Conservation (phyloP, 2,329 filamentous ascomycete species). For the Trichoderma harzianum region DNA sequence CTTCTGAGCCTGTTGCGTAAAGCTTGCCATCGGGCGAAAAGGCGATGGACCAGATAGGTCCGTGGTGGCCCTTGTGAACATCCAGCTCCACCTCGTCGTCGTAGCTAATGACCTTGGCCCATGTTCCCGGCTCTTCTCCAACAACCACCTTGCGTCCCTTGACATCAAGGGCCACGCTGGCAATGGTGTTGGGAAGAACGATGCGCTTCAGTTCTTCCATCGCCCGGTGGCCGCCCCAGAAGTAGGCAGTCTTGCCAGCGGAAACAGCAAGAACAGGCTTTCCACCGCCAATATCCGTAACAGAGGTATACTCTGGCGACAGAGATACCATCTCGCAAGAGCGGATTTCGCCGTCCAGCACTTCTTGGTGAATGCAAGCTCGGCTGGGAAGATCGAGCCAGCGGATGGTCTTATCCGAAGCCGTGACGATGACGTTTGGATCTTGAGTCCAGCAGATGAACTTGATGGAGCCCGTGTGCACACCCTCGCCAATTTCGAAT, state of each 20-base stretch:
- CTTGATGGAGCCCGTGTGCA: conserved; percentile 87
- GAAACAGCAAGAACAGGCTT: conserved; percentile 78
- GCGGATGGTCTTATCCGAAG: conserved; percentile 84
- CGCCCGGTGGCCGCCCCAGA: conserved; percentile 75
- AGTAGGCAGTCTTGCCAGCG: conserved; percentile 90
- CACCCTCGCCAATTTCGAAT: conserved; percentile 83
- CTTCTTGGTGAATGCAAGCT: conserved; percentile 70
- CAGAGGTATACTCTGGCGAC: conserved; percentile 54
- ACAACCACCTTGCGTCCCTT: conserved; percentile 81
- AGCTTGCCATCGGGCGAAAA: conserved; percentile 95
- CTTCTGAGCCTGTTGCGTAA: conserved; percentile 94
- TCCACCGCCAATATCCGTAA: conserved; percentile 63
- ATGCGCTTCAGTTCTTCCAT: conserved; percentile 74
- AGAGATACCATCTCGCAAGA: conserved; percentile 85
- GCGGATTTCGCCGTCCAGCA: conserved; percentile 80
- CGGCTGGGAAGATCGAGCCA: conserved; percentile 89
- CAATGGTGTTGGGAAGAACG: conserved; percentile 77
- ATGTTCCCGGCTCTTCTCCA: conserved; percentile 87
- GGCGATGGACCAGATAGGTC: conserved; percentile 91
- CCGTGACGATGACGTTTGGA: conserved; percentile 84
- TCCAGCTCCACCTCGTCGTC: conserved; percentile 82
- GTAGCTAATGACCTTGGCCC: conserved; percentile 92
- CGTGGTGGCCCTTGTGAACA: conserved; percentile 94
- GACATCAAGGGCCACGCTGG: conserved; percentile 84
- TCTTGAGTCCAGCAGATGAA: conserved; percentile 92